Base-by-base conservation (phyloP, 2,329 filamentous ascomycete species). In the Ophiostoma quercus region DNA sequence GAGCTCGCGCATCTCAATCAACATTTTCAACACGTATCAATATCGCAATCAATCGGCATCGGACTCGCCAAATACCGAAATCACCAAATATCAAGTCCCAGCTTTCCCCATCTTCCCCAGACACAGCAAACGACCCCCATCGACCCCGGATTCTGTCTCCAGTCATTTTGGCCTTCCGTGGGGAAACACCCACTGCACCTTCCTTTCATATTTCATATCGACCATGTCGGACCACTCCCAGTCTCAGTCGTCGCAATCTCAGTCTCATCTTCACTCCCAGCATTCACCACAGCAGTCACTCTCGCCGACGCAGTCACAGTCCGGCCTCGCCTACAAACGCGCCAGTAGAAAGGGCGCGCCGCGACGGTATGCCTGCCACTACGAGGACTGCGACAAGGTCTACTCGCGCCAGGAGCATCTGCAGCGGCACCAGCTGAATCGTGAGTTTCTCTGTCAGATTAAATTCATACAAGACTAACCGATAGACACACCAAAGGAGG, bases 321-420 rank as follows among this genome's bases (percentile, higher is more conserved):
- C 62, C 34, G 34, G 60, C 32, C 60, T 34, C 16, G 60, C 32
- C 34, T 66, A 66, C 65, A 66, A 47, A 11, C 82, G 83, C 73
- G 83, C 83, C 57, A 85, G 83, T 71, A 80, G 83, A 37, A 84
- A 83, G 71, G 82, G 82, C 41, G 83, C 83, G 1, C 80, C 82
- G 11, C 79, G 82, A 32, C 80, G 80, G 69, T 90, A 89, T 74
- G 79, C 82, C 71, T 94, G 91, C 78, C 62, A 65, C 62, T 65
- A 85, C 87, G 25, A 87, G 89, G 77, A 85, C 88, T 95, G 91
- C 78, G 89, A 89, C 73, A 94, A 93, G 83, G 85, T 89, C 71
- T 94, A 94, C 78, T 92, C 91, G 69, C 84, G 91, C 72, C 90
- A 90, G 9, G 91, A 94, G 78, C 91, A 94, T 79, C 83, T 94